Base-by-base conservation (phyloP, 2,329 filamentous ascomycete species). In the Nemania sp. region DNA sequence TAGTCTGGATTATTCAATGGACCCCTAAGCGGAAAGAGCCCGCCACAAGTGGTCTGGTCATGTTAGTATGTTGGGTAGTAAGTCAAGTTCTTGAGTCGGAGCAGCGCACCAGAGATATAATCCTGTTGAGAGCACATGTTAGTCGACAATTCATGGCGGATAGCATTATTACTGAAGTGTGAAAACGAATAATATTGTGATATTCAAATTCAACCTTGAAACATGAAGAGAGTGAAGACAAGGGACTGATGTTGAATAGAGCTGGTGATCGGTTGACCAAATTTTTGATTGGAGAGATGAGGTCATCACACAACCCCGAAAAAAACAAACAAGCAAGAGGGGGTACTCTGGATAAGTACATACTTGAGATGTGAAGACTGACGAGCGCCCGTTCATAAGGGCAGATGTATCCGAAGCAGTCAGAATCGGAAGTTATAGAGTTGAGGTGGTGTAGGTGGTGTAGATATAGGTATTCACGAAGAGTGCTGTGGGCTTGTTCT, bases 331-430 rank as follows among this genome's bases (percentile, higher is more conserved):
- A 54, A 22, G 22, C 22, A 53, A 35, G 5, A 61, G 53, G 65
- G n/a, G 11, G 6, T 13, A 15, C 5, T n/a, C 53, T 57, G 45
- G 38, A 66, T 61, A 32, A 54, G 56, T 57, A 81, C 86, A 71
- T 90, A 93, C 92, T 89, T 94, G 92, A 84, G 92, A 94, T 85
- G 92, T 94, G 86, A 93, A 94, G 82, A 91, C 88, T 82, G 92
- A 93, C 84, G 88, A 87, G 88, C 90, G 90, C 86, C 91, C 91
- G 91, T 90, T 92, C 92, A 94, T 94, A 91, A 90, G 90, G 87
- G 89, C 91, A 86, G 86, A 82, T 86, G 82, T 76, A 77, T 64
- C 60, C 49, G 68, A 38, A 66, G 69, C 62, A 70, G 72, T 68
- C 70, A 74, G 73, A 68, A 69, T 66, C 18, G 68, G 67, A 70